Percentiles rank a stretch among this genome's conserved stretches.
phyloP scores from a whole-genome alignment of 192 early-diverging fungal genomes.

The Podila minutissima region DNA sequence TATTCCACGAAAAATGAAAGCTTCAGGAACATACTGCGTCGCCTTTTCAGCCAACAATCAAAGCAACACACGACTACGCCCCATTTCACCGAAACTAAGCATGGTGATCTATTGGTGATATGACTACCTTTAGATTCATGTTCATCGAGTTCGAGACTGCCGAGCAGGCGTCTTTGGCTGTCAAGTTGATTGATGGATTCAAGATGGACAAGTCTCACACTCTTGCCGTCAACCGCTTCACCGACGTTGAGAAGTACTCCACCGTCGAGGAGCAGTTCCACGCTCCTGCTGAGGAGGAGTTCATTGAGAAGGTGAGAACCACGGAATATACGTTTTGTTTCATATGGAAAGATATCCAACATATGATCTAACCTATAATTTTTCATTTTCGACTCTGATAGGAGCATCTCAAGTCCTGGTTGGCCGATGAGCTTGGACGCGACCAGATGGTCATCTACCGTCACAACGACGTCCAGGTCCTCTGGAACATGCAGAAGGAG shows the following conservation, averaged over 20 bases:
- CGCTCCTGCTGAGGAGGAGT: conserved; percentile 79
- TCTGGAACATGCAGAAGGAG: conserved; percentile 92
- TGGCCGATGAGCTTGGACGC: conserved; percentile 82
- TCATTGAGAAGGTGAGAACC: conserved; percentile 63
- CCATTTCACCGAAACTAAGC: too few relatives aligned
- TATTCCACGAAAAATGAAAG: not conserved
- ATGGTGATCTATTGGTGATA: too few relatives aligned
- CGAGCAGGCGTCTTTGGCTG: conserved; percentile 81
- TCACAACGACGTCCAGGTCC: conserved; percentile 85
- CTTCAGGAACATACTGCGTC: not conserved
- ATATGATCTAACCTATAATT: not conserved
- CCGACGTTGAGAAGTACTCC: conserved; percentile 89
- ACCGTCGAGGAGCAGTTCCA: conserved; percentile 77
- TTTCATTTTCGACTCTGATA: conserved; percentile 17
- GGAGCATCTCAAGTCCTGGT: conserved; percentile 92
- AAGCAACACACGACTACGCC: not conserved
- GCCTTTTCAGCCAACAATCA: not conserved
- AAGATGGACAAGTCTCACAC: conserved; percentile 86
- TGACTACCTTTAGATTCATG: conserved; percentile 66
- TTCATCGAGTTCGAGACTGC: conserved; percentile 94
- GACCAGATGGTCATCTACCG: conserved; percentile 94
- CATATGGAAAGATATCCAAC: not conserved
- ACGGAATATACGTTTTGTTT: too few relatives aligned
- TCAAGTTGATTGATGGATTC: conserved; percentile 80
- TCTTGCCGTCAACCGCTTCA: conserved; percentile 88